A percentile compares a stretch with the other conserved stretches of the same genome.
These are phyloP conservation scores for Arthrobotrys sphaeroides DNA, from an alignment of 2,329 filamentous ascomycete genomes.

Conservation along the genomic window DNA sequence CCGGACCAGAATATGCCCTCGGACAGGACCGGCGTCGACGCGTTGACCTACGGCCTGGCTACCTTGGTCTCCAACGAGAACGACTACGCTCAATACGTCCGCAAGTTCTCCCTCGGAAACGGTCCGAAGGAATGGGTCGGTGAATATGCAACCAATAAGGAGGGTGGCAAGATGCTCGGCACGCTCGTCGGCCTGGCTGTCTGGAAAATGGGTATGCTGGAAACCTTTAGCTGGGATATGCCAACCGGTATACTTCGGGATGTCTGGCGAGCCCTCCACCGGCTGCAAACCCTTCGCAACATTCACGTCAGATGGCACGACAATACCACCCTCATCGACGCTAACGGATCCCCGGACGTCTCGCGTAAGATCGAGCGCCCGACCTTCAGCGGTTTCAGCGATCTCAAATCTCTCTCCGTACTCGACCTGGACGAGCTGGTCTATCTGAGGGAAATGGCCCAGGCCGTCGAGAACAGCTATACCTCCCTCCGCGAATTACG, in stretches of 20 bases:
- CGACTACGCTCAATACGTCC: slow-evolving; percentile 79
- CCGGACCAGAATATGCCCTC: slow-evolving; percentile 75
- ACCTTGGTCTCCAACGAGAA: slow-evolving; percentile 82
- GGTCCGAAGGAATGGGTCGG: slow-evolving; percentile 80
- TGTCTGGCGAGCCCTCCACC: slow-evolving; percentile 77
- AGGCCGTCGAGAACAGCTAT: slow-evolving; percentile 76
- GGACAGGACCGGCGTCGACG: slow-evolving; percentile 78
- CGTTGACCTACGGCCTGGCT: slow-evolving; percentile 81
- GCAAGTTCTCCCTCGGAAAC: slow-evolving; percentile 86
- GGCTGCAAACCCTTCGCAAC: slow-evolving; percentile 73
- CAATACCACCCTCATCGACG: slow-evolving; percentile 68
- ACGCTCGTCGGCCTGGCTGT: slow-evolving; percentile 81
- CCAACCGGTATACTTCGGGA: slow-evolving; percentile 82
- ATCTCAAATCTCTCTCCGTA: slow-evolving; percentile 77
- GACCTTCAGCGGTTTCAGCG: slow-evolving; percentile 79
- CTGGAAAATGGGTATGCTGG: slow-evolving; percentile 82
- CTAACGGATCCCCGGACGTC: slow-evolving; percentile 62
- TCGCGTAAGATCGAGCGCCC: slow-evolving; percentile 76
- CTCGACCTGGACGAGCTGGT: slow-evolving; percentile 83
- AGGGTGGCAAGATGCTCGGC: slow-evolving; percentile 87
- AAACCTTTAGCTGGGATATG: slow-evolving; percentile 89
- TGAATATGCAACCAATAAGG: slow-evolving; percentile 83
- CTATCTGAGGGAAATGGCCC: slow-evolving; percentile 83
- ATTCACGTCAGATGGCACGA: slow-evolving; percentile 87
- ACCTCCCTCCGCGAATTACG: slow-evolving; percentile 74